phyloP scores from a whole-genome alignment of 805 yeast genomes.

The Pichia nanzhaoensis region DNA sequence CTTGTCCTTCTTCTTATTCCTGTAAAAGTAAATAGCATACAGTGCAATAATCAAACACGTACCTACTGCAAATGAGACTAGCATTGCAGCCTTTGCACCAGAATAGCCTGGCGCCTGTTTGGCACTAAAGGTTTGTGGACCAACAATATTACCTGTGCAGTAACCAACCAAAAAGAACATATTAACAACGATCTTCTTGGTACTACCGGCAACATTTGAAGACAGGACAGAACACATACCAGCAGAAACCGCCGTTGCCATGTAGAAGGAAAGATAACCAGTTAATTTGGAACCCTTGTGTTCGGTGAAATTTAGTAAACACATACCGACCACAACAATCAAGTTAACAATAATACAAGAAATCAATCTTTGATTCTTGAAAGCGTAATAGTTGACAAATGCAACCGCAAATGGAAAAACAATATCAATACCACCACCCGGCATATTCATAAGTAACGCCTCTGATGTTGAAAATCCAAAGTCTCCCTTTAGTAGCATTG shows the following conservation, averaged over 20 bases:
- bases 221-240: conserved; percentile 17
- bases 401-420: conserved; percentile 9
- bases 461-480: conserved; percentile 16
- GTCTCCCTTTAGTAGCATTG: conserved; percentile 19
- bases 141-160: conserved; percentile 49
- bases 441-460: conserved; percentile 12
- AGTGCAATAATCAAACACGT: conserved; percentile 3
- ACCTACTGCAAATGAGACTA: conserved; percentile 13
- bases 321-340: conserved; percentile 5
- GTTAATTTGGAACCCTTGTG: conserved; percentile 7
- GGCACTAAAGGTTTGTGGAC: conserved; percentile 45
- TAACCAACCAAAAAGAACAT: conserved; percentile 40
- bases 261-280: conserved; percentile 9
- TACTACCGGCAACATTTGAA: conserved; percentile 56
- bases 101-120: conserved; percentile 35
- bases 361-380: conserved; percentile 7
- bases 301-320: conserved; percentile 3
- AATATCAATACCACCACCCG: conserved; percentile 18
- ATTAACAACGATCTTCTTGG: conserved; percentile 47
- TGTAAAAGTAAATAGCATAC: conserved; percentile 5
- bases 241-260: conserved; percentile 14
- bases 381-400: conserved; percentile 1
- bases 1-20: conserved; percentile 4
- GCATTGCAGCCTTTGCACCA: conserved; percentile 16
- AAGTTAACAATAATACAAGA: conserved; percentile 8